A percentile compares a stretch with the other conserved stretches of the same genome.
These are phyloP conservation scores for Colletotrichum sp. DNA, from an alignment of 2,329 filamentous ascomycete genomes.

Conservation along the genomic window DNA sequence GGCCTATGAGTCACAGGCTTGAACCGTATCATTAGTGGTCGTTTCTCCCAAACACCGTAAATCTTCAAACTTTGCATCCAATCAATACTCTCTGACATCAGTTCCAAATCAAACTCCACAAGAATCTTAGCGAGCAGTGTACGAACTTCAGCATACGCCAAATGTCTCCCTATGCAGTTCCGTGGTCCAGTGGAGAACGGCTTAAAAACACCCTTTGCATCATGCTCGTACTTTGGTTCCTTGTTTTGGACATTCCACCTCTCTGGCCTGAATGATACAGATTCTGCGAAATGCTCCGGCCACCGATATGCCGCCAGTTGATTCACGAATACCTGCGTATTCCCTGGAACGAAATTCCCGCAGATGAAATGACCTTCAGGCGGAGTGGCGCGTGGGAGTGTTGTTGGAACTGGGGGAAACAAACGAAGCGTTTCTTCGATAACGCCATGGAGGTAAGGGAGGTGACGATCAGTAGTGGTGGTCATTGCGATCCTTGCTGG, in stretches of 20 bases:
- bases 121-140: constrained; percentile 51
- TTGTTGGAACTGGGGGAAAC: constrained; percentile 31
- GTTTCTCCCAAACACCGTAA: constrained; percentile 42
- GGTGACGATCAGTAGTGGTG: constrained; percentile 25
- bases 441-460: constrained; percentile 38
- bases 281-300: constrained; percentile 31
- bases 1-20: background rate
- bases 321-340: constrained; percentile 8
- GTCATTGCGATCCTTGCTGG: constrained; percentile 33
- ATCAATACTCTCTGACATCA: constrained; percentile 34
- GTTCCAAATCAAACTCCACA: constrained; percentile 52
- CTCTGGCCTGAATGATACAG: constrained; percentile 46
- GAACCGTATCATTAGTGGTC: background rate
- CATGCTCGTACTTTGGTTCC: constrained; percentile 38
- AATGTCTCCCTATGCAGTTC: constrained; percentile 50
- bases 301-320: constrained; percentile 35
- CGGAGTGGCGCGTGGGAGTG: background rate
- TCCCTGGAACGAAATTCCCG: constrained; percentile 34
- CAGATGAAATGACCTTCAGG: constrained; percentile 28
- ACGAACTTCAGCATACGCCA: constrained; percentile 56
- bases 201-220: constrained; percentile 38
- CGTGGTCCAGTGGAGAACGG: constrained; percentile 53
- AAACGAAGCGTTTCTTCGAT: constrained; percentile 42
- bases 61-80: constrained; percentile 44
- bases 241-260: constrained; percentile 34